phyloP scores from a whole-genome alignment of 2,329 filamentous ascomycete species.

The Talaromyces sp. region DNA sequence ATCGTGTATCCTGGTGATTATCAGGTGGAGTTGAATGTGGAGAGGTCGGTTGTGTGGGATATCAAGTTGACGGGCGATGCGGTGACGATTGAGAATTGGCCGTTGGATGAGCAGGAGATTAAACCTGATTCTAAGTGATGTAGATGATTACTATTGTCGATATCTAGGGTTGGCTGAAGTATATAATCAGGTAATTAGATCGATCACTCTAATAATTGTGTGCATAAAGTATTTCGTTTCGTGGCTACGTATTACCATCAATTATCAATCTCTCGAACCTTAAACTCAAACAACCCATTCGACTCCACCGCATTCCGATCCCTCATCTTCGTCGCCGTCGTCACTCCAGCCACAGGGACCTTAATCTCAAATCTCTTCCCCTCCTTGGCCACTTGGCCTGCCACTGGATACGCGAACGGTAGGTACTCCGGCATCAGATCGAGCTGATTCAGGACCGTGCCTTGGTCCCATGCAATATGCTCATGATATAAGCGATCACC shows the following conservation, averaged over 20 bases:
- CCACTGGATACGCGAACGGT: constrained; percentile 58
- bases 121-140: constrained; percentile 55
- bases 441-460: constrained; percentile 60
- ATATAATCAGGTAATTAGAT: neutral
- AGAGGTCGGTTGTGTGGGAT: constrained; percentile 34
- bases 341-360: constrained; percentile 60
- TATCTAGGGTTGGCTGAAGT: no score
- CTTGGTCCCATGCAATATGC: constrained; percentile 71
- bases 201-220: no score
- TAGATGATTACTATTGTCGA: constrained; percentile 46
- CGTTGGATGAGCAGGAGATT: constrained; percentile 63
- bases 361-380: constrained; percentile 55
- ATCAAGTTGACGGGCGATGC: constrained; percentile 37
- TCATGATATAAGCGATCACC: constrained; percentile 69
- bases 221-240: neutral
- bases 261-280: constrained; percentile 26
- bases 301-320: constrained; percentile 51
- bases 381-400: constrained; percentile 38
- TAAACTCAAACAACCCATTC: constrained; percentile 57
- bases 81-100: constrained; percentile 41
- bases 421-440: constrained; percentile 65
- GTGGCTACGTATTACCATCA: neutral
- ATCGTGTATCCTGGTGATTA: constrained; percentile 46
- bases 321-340: constrained; percentile 54
- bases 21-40: constrained; percentile 42